phyloP scores from a whole-genome alignment of 306 rosid species.

The Trifolium dubium region DNA sequence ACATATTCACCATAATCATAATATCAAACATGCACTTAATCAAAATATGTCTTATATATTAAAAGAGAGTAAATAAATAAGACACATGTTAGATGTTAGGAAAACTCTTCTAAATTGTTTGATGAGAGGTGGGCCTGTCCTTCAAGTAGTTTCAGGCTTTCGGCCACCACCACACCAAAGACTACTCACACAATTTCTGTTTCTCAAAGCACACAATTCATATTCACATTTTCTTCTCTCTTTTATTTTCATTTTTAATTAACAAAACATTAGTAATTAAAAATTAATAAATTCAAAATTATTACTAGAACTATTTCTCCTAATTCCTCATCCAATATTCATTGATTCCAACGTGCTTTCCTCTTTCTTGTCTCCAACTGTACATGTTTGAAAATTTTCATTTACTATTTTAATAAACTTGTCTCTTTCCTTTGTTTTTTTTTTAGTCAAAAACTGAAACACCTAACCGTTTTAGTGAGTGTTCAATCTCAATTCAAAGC shows the following conservation, averaged over 20 bases:
- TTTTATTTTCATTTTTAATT: too few species aligned
- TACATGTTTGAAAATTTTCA: conserved; percentile 29
- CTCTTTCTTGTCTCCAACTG: conserved; percentile 43
- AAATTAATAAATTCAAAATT: not conserved
- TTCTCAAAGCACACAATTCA: conserved; percentile 44
- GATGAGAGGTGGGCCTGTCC: conserved; percentile 31
- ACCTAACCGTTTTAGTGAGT: conserved; percentile 54
- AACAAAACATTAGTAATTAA: not conserved
- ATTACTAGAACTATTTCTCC: conserved; percentile 27
- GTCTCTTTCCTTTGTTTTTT: conserved; percentile 53
- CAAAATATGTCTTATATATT: too few species aligned
- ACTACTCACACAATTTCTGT: conserved; percentile 38
- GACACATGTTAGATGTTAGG: too few species aligned
- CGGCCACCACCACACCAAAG: conserved; percentile 19
- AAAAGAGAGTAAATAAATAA: too few species aligned
- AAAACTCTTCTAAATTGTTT: too few species aligned
- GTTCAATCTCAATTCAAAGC: conserved; percentile 24
- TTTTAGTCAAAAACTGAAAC: conserved; percentile 53
- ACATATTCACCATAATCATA: too few species aligned
- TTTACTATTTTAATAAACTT: conserved; percentile 13
- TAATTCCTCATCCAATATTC: conserved; percentile 47
- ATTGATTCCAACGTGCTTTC: conserved; percentile 51
- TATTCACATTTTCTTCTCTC: not conserved
- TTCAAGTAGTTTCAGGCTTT: not conserved
- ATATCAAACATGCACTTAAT: too few species aligned